Evolutionary conservation across 345 rosid species (phyloP).

Genomic region (Corchorus capsularis): DNA sequence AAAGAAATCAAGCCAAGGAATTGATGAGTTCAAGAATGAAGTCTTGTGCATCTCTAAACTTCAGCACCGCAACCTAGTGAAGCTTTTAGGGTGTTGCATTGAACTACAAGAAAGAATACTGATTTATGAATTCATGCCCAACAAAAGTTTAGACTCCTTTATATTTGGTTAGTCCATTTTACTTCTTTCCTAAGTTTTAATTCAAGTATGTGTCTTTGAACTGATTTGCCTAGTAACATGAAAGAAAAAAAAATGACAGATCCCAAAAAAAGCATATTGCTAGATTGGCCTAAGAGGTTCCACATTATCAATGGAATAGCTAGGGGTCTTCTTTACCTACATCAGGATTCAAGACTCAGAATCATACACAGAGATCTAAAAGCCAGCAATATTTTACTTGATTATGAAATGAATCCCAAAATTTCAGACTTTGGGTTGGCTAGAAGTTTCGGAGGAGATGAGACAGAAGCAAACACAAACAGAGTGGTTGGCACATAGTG

Average conservation of each 20-base stretch:
- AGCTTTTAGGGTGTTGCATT: constrained; percentile 39
- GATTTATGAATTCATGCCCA: constrained; percentile 39
- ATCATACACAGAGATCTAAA: constrained; percentile 41
- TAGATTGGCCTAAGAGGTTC: constrained; percentile 33
- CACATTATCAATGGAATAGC: constrained; percentile 36
- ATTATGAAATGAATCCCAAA: constrained; percentile 42
- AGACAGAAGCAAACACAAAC: constrained; percentile 35
- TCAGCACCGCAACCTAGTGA: constrained; percentile 51
- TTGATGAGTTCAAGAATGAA: constrained; percentile 44
- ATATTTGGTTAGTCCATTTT: constrained; percentile 29
- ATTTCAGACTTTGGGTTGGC: constrained; percentile 50
- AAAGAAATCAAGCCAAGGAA: constrained; percentile 36
- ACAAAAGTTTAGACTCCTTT: constrained; percentile 37
- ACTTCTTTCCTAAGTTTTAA: background rate
- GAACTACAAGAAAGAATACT: constrained; percentile 34
- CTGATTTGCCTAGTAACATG: background rate
- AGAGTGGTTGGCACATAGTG: constrained; percentile 59
- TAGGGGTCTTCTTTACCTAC: constrained; percentile 37
- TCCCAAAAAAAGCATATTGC: constrained; percentile 12
- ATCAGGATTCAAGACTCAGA: constrained; percentile 38
- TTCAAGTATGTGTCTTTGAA: background rate
- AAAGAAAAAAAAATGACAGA: background rate
- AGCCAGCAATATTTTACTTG: constrained; percentile 43
- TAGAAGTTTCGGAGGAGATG: constrained; percentile 36
- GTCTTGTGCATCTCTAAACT: constrained; percentile 40